Conservation (phyloP, 257 asterid genomes). For the Apocynum venetum region DNA sequence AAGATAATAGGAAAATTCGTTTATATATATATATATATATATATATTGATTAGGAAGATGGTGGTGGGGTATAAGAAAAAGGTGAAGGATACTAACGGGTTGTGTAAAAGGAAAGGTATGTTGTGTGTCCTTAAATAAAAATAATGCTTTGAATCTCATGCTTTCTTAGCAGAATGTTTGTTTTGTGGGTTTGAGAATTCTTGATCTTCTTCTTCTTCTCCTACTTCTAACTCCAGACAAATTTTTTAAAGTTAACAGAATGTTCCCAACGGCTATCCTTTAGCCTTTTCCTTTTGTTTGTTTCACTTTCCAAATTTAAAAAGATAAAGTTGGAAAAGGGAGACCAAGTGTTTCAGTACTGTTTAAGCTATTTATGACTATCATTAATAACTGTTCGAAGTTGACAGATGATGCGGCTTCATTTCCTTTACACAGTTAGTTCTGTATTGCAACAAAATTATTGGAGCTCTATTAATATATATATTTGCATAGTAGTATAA, state of each 20-base stretch:
- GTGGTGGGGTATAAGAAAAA: slow-evolving; percentile 18
- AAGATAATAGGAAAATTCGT: too few relatives aligned
- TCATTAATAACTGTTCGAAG: slow-evolving; percentile 3
- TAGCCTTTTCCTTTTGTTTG: slow-evolving; percentile 11
- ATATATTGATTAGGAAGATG: slow-evolving; percentile 15
- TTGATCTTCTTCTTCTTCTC: slow-evolving; percentile 8
- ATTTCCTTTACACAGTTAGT: background rate
- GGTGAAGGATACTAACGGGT: slow-evolving; percentile 20
- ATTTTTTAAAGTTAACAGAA: slow-evolving; percentile 35
- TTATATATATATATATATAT: too few relatives aligned
- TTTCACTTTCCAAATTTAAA: slow-evolving; percentile 8
- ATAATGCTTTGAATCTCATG: slow-evolving; percentile 5
- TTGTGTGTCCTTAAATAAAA: slow-evolving; percentile 18
- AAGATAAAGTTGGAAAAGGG: background rate
- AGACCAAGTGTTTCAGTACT: background rate
- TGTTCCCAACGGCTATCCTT: slow-evolving; percentile 41
- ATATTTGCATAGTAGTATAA: too few relatives aligned
- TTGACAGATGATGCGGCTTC: background rate
- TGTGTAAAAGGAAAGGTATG: slow-evolving; percentile 47
- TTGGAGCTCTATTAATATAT: background rate
- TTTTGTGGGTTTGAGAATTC: slow-evolving; percentile 7
- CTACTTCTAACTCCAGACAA: slow-evolving; percentile 22
- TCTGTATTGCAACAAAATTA: background rate
- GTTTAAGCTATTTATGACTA: background rate
- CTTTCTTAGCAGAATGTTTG: slow-evolving; percentile 13